Evolutionary conservation across 208 protist species (phyloP), one percentile per base, ranked within the genome.

Genomic region (Acanthamoeba sp.): DNA sequence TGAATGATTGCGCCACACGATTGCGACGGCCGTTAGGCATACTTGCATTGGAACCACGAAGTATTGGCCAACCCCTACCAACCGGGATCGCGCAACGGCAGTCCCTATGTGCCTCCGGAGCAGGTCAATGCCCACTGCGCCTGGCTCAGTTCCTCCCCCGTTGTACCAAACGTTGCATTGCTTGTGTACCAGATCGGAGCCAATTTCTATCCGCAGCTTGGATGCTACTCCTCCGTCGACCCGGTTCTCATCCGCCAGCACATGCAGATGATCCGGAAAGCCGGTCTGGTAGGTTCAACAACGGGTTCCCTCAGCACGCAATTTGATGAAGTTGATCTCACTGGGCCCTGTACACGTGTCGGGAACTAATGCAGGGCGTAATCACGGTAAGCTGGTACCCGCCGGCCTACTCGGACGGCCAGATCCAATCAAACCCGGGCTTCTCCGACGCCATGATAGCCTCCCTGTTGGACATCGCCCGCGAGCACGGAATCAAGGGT

Each of bases 171-270:
- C n/a, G n/a, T n/a, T n/a, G 40, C 38, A 59, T 6, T 14, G 40
- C 9, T 52, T 69, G 22, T 12, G 55, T 36, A n/a, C 3, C 1
- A 95, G 38, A 95, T 96, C 45, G 95, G 89, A 57, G 59, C 95
- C 50, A 71, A 78, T 34, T 95, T 93, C 48, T 96, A 82, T n/a
- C 95, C 95, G 20, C 22, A 32, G 27, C 50, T 94, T 16, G 94
- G 94, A 6, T 69, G 55, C 18, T 96, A 96, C 78, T 91, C 84
- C 14, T 92, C 62, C 14, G 36, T 14, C 34, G 78, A 95, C 73
- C 62, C 20, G 29, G 59, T 4, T 24, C 40, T 84, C 14, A 69
- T 96, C 0, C 50, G 22, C 0, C 16, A 89, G 38, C 95, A 96
- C 93, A 93, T 95, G 82, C 12, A 9, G n/a, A 38, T 45, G 85